Percentiles rank a stretch among this genome's conserved stretches.
Evolutionary conservation across 2,329 filamentous ascomycete genomes (phyloP).

Genomic region (Scedosporium minutisporum): DNA sequence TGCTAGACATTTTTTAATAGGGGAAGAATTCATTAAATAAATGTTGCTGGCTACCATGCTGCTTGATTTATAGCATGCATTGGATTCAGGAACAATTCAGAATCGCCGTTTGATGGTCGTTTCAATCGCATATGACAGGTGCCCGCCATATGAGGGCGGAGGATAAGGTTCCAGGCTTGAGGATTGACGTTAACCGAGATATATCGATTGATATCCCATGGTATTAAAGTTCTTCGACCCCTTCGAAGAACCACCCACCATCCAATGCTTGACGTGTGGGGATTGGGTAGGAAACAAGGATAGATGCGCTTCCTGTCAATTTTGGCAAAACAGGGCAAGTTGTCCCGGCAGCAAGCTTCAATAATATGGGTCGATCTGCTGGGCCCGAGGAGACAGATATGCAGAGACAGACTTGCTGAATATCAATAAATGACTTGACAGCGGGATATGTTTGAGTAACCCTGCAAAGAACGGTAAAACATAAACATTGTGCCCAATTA

Average conservation of each 20-base stretch:
- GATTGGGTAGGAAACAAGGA: background rate
- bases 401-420: background rate
- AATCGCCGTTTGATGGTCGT: conserved; percentile 4
- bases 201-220: background rate
- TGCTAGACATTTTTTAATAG: background rate
- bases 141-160: background rate
- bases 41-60: background rate
- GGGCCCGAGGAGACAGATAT: background rate
- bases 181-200: conserved; percentile 2
- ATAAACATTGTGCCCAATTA: background rate
- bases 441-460: background rate
- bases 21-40: background rate
- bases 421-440: background rate
- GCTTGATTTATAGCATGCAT: background rate
- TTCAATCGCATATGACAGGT: conserved; percentile 5
- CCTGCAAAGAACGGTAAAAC: background rate
- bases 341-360: background rate
- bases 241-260: background rate
- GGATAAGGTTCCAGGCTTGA: conserved; percentile 2
- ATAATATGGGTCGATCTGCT: conserved; percentile 2
- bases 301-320: background rate
- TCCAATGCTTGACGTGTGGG: background rate
- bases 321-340: conserved; percentile 5
- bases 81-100: background rate
- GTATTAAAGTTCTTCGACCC: background rate